Base-by-base conservation (phyloP, 1,284 basidiomycete species). In the Veloporphyrellus conicus region DNA sequence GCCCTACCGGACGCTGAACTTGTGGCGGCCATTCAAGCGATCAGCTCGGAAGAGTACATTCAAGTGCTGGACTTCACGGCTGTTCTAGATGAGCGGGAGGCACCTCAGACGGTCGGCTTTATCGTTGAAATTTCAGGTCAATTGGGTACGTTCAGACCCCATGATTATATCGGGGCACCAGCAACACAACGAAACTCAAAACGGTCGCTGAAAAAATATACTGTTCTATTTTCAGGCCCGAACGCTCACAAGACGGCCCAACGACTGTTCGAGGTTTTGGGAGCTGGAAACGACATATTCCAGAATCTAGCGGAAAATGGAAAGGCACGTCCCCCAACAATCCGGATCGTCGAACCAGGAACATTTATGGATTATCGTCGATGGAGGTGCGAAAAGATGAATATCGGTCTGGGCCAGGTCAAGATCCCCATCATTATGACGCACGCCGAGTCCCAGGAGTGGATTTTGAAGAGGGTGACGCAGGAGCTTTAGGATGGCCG, bases 311-410 rank as follows among this genome's bases (percentile, higher is more conserved):
- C 29, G 4, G 31, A 42, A 23, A 32, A n/a, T 4, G 51, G 46
- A n/a, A 36, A 45, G 34, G 46, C 43, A 7, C 28, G 40, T 34
- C 5, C 39, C 1, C 51, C 50, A 1, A 53, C 41, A 15, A 19
- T 54, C 23, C 33, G 52, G 14, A 12, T 54, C 2, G 46, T 53
- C 1, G 23, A 49, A 27, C 43, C 46, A 0, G 52, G 51, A 37
- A 50, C 55, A 15, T 55, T 58, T 25, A 43, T 42, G 44, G 49
- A 58, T 15, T 58, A 52, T 31, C 47, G 55, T 32, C 40, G 38
- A 25, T 55, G 53, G 54, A 49, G 28, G 25, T 45, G 45, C 22
- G 46, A 50, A 36, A 37, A 19, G 20, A 45, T 54, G 48, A 44
- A 40, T 14, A 39, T 45, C 8, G 53, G 48, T 14, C 20, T 47